Base-by-base conservation (phyloP, 305 asterid genomes). In the Stenogyne calaminthoides region DNA sequence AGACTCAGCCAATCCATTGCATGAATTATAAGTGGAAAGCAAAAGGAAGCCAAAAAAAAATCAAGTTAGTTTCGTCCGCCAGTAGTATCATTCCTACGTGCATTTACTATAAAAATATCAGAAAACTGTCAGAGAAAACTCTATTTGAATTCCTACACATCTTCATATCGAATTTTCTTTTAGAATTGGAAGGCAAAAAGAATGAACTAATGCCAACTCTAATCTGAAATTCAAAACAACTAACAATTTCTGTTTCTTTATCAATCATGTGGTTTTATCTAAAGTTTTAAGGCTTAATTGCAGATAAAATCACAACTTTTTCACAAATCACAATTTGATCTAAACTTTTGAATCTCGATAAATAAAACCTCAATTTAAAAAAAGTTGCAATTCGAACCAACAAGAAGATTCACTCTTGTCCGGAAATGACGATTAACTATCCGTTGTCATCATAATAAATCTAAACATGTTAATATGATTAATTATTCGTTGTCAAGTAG, bases 61-160 rank as follows among this genome's bases (percentile, higher is more conserved):
- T 14, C 34, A 62, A 63, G 25, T 52, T 69, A 36, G 18, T 25
- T 47, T 44, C 36, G 16, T 71, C 16, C 59, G 18, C 37, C 36
- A 34, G 71, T 47, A 47, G 40, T 49, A 37, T 29, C 22, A 62
- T 63, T 54, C 29, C 54, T 32, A 64, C 39, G 49, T n/a, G 34
- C 58, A 70, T 12, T 47, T 47, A 46, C 40, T 37, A 52, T 46
- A 51, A 20, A 25, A 57, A 22, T 37, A 18, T 51, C 12, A 58
- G n/a, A 51, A 40, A 36, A 67, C 12, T 58, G 51, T 36, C 16
- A 44, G 37, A 22, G 55, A 47, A 52, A 18, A 42, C 37, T 11
- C 34, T 25, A 55, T 22, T 22, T 6, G 5, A 66, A 56, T 77
- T 15, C 19, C 61, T 11, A 25, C 15, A 74, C n/a, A 68, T 72